These are phyloP conservation scores for Barnettozyma populi DNA, from an alignment of 805 yeast species.

Conservation along the genomic window DNA sequence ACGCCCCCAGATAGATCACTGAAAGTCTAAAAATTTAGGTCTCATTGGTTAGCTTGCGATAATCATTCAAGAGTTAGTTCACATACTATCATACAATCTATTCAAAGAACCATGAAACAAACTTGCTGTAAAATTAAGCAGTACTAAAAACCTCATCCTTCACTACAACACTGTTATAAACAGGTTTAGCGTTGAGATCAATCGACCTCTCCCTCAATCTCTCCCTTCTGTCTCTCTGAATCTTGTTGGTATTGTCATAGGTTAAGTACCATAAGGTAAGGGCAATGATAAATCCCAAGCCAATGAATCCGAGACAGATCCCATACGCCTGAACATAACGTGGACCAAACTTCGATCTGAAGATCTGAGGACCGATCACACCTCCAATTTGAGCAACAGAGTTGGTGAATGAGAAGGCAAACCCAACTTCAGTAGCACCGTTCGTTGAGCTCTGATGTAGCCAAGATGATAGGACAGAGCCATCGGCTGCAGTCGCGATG, in stretches of 20 bases:
- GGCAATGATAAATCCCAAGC: neutral
- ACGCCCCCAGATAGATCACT: too few species aligned
- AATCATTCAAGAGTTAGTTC: too few species aligned
- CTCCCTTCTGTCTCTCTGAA: slow-evolving; percentile 1
- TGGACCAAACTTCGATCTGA: slow-evolving; percentile 8
- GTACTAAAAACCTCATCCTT: neutral
- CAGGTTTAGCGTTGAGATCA: slow-evolving; percentile 2
- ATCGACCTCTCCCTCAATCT: slow-evolving; percentile 1
- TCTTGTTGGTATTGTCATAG: neutral
- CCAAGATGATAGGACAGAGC: slow-evolving; percentile 11
- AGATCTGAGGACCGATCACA: slow-evolving; percentile 15
- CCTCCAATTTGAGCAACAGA: slow-evolving; percentile 11
- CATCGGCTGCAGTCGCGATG: slow-evolving; percentile 10
- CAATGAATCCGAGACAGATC: slow-evolving; percentile 11
- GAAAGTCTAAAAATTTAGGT: too few species aligned
- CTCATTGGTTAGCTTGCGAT: too few species aligned
- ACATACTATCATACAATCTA: too few species aligned
- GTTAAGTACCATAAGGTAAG: neutral
- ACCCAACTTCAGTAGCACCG: slow-evolving; percentile 11
- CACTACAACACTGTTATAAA: neutral
- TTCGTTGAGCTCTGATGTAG: slow-evolving; percentile 2
- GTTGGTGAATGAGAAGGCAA: slow-evolving; percentile 9
- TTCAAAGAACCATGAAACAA: too few species aligned
- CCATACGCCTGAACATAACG: slow-evolving; percentile 10
- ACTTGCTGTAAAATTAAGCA: too few species aligned